Evolutionary conservation across 1,139 yeast genomes (phyloP).

Genomic region (Pneumocystis sp.): DNA sequence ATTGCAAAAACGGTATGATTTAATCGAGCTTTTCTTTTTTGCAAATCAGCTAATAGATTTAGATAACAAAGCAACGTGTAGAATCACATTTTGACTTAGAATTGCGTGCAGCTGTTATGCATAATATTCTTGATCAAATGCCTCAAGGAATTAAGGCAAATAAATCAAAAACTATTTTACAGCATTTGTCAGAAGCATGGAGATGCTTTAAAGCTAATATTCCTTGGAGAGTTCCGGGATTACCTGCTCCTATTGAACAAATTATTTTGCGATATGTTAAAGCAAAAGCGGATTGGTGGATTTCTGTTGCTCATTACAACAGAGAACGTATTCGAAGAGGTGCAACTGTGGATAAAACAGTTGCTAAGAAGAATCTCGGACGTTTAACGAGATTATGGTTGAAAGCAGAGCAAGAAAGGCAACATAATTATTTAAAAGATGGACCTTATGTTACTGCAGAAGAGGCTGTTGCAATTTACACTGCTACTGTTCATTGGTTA

Average conservation of each 20-base stretch:
- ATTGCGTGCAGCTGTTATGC: constrained; percentile 84
- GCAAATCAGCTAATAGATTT: not conserved
- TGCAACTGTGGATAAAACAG: constrained; percentile 83
- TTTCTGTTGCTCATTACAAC: constrained; percentile 81
- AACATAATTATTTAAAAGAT: constrained; percentile 58
- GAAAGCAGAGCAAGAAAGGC: constrained; percentile 82
- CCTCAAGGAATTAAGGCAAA: constrained; percentile 87
- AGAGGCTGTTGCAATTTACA: constrained; percentile 75
- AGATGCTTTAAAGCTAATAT: constrained; percentile 98
- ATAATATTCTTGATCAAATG: constrained; percentile 90
- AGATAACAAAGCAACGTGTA: constrained; percentile 79
- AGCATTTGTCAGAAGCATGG: constrained; percentile 97
- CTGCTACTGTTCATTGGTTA: constrained; percentile 86
- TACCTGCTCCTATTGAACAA: constrained; percentile 78
- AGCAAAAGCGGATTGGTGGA: constrained; percentile 96
- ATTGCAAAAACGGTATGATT: constrained; percentile 52
- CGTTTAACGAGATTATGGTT: constrained; percentile 84
- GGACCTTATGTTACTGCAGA: constrained; percentile 81
- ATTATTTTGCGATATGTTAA: constrained; percentile 79
- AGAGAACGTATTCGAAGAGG: constrained; percentile 80
- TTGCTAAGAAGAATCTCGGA: constrained; percentile 83
- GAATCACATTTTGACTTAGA: constrained; percentile 93
- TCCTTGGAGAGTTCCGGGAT: constrained; percentile 96
- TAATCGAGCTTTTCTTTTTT: not conserved
- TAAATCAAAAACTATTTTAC: constrained; percentile 74